phyloP scores from a whole-genome alignment of 2,329 filamentous ascomycete genomes.

The Byssothecium circinans region DNA sequence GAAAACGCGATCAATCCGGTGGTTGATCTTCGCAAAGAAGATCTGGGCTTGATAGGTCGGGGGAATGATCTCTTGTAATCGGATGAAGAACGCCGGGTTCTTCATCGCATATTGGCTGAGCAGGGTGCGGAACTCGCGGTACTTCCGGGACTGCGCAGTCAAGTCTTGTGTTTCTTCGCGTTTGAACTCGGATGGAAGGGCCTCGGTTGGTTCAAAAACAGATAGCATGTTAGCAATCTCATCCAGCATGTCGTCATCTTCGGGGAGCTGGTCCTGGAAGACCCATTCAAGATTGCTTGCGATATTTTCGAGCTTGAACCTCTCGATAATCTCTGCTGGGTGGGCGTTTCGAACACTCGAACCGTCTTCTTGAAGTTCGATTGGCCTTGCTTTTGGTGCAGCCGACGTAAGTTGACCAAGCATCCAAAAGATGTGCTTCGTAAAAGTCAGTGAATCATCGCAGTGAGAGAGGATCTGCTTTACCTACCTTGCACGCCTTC shows the following conservation, averaged over 20 bases:
- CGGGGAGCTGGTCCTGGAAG: slow-evolving; percentile 26
- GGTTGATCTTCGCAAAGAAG: slow-evolving; percentile 41
- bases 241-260: slow-evolving; percentile 35
- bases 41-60: slow-evolving; percentile 36
- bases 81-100: slow-evolving; percentile 31
- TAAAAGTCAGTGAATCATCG: neutral
- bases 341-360: slow-evolving; percentile 33
- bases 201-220: slow-evolving; percentile 40
- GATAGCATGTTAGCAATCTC: slow-evolving; percentile 40
- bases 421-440: slow-evolving; percentile 44
- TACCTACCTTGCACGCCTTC: slow-evolving; percentile 39
- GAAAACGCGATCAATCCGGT: slow-evolving; percentile 31
- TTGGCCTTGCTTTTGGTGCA: slow-evolving; percentile 25
- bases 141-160: slow-evolving; percentile 35
- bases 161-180: slow-evolving; percentile 20
- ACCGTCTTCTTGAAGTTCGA: slow-evolving; percentile 37
- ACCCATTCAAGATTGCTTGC: slow-evolving; percentile 35
- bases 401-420: slow-evolving; percentile 37
- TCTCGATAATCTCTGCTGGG: slow-evolving; percentile 33
- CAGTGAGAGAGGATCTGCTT: neutral
- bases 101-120: slow-evolving; percentile 30
- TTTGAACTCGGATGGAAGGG: slow-evolving; percentile 38
- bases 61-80: slow-evolving; percentile 32
- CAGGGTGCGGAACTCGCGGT: slow-evolving; percentile 32
- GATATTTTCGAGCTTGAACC: slow-evolving; percentile 27